Evolutionary conservation across 2,329 filamentous ascomycete genomes (phyloP), one percentile per base, ranked within the genome.

Genomic region (Fusarium vanettenii): DNA sequence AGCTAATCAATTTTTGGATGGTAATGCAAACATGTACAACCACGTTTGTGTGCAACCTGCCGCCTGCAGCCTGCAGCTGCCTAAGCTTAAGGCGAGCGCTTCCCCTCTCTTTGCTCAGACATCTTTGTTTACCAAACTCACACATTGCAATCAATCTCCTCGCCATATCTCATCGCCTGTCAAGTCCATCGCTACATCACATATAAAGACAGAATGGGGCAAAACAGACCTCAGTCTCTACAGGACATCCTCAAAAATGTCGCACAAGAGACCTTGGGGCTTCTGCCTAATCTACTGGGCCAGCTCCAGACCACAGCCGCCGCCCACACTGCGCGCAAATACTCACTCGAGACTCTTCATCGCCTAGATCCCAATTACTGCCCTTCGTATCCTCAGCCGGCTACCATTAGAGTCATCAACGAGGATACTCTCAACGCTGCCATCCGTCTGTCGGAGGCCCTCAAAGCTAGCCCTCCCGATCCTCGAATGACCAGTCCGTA

Each of bases 371-470:
- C 67, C 0, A 60, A 70, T 10, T 29, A 22, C 22, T 70, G 67
- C 14, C 67, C 67, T 31, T 61, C 60, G 0, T 60, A 67, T 31
- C 33, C 55, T 10, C 39, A 60, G n/a, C 67, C 64, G 13, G 64
- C 67, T 8, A 60, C 22, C 9, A 63, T 70, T 22, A 45, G 43
- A 2, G 67, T 70, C 25, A 20, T 70, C 16, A 70, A 70, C 18
- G 55, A 33, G 6, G 67, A 70, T 43, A 70, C 67, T 11, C 60
- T 70, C 59, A 70, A 67, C 31, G 67, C 52, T 1, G 67, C 68
- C 13, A 60, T 64, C 11, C 33, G 20, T 3, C 29, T 67, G 41
- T 59, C 39, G 7, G 37, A 57, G 41, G 16, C 27, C 14, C 14
- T n/a, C 31, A 55, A 31, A 6, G 13, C 18, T 2, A 22, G 41